Conservation (phyloP, 1,284 basidiomycete species). For the Ganoderma lucidum region DNA sequence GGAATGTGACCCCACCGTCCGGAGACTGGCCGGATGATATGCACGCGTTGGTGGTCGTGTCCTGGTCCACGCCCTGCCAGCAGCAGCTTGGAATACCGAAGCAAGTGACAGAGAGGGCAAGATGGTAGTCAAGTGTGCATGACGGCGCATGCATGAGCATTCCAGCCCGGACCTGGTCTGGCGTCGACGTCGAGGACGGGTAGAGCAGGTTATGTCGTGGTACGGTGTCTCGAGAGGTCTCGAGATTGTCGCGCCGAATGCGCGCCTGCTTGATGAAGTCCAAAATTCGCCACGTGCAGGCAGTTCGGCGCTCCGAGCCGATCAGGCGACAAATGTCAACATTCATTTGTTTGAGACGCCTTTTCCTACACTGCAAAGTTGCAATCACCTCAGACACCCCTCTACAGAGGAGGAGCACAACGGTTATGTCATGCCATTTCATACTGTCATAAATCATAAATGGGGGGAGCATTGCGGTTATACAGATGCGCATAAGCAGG, state of each 20-base stretch:
- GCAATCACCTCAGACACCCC: not conserved
- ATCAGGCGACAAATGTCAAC: constrained; percentile 17
- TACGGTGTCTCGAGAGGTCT: constrained; percentile 6
- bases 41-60: constrained; percentile 37
- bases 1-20: constrained; percentile 15
- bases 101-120: constrained; percentile 47
- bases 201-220: constrained; percentile 24
- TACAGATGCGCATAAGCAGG: constrained; percentile 30
- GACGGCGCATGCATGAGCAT: constrained; percentile 70
- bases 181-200: constrained; percentile 18
- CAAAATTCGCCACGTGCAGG: constrained; percentile 34
- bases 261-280: constrained; percentile 8
- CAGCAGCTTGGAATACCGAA: constrained; percentile 57
- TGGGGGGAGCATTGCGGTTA: constrained; percentile 22
- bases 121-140: constrained; percentile 53
- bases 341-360: not conserved
- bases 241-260: not conserved
- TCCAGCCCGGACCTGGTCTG: constrained; percentile 32
- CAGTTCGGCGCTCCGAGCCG: constrained; percentile 14
- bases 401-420: not conserved
- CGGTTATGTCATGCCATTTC: constrained; percentile 24
- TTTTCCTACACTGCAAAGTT: no score
- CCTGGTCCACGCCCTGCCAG: constrained; percentile 58
- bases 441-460: constrained; percentile 16
- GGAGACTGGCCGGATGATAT: constrained; percentile 29